Percentiles rank a stretch among this genome's conserved stretches.
These are phyloP conservation scores for Neophaeococcomyces mojaviensis DNA, from an alignment of 2,329 filamentous ascomycete genomes.

Conservation along the genomic window DNA sequence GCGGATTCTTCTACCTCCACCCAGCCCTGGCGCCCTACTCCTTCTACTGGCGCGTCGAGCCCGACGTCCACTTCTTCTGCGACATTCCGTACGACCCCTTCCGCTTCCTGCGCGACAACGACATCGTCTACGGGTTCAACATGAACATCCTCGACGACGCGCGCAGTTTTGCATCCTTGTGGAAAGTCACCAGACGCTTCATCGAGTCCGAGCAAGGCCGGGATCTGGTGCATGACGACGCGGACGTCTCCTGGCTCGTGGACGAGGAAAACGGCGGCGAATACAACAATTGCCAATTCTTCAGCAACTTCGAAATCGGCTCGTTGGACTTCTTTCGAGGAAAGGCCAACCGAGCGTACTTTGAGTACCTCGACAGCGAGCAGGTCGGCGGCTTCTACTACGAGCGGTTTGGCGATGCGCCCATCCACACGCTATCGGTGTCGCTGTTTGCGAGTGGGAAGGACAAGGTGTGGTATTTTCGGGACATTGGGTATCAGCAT, in stretches of 20 bases:
- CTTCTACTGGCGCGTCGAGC: slow-evolving; percentile 56
- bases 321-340: slow-evolving; percentile 42
- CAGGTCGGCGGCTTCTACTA: slow-evolving; percentile 41
- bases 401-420: slow-evolving; percentile 41
- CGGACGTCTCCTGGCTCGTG: slow-evolving; percentile 45
- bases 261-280: slow-evolving; percentile 30
- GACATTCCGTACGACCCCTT: slow-evolving; percentile 37
- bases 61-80: slow-evolving; percentile 51
- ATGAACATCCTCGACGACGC: slow-evolving; percentile 43
- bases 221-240: slow-evolving; percentile 41
- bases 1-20: slow-evolving; percentile 34
- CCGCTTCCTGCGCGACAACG: slow-evolving; percentile 28
- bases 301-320: slow-evolving; percentile 50
- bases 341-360: slow-evolving; percentile 41
- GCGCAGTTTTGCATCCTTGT: slow-evolving; percentile 39
- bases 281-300: slow-evolving; percentile 46
- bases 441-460: slow-evolving; percentile 45
- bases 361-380: slow-evolving; percentile 42
- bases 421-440: slow-evolving; percentile 48
- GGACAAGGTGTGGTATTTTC: slow-evolving; percentile 45
- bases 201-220: slow-evolving; percentile 35
- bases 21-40: slow-evolving; percentile 42
- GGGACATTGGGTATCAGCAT: slow-evolving; percentile 41
- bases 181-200: slow-evolving; percentile 41
- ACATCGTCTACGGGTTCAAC: slow-evolving; percentile 43